Evolutionary conservation across 2,329 filamentous ascomycete genomes (phyloP).

Genomic region (Colletotrichum sp.): DNA sequence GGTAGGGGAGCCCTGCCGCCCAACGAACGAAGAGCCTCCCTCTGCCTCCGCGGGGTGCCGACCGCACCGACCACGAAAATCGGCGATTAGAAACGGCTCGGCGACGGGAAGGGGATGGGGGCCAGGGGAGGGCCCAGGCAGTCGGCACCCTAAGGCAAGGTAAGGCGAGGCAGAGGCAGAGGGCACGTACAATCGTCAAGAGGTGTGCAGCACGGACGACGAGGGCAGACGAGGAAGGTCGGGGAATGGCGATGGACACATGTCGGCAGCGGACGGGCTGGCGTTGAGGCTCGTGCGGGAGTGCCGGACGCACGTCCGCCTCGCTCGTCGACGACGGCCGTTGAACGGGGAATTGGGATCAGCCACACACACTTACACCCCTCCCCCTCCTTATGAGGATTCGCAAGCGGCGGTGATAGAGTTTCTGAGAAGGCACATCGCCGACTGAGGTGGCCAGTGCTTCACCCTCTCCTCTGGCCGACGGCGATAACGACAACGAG

Average conservation of each 20-base stretch:
- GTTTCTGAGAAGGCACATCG: background rate
- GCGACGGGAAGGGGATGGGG: background rate
- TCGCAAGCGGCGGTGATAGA: background rate
- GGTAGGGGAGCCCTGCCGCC: background rate
- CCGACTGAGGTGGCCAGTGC: background rate
- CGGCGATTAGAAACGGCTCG: conserved; percentile 1
- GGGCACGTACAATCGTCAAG: background rate
- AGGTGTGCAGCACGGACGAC: background rate
- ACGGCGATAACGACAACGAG: background rate
- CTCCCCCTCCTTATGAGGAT: background rate
- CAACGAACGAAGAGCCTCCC: background rate
- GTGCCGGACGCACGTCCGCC: background rate
- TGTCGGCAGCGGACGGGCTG: background rate
- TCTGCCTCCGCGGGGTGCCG: background rate
- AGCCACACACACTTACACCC: background rate
- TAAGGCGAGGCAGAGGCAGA: background rate
- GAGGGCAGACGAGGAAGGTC: background rate
- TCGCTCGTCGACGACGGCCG: background rate
- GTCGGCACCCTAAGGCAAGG: background rate
- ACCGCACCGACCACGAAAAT: background rate
- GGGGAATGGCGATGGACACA: background rate
- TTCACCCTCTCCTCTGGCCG: background rate
- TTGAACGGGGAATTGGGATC: background rate
- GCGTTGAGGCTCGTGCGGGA: background rate
- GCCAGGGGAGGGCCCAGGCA: background rate